phyloP scores from a whole-genome alignment of 1,284 basidiomycete genomes.

The Cryptococcus amylolentus region DNA sequence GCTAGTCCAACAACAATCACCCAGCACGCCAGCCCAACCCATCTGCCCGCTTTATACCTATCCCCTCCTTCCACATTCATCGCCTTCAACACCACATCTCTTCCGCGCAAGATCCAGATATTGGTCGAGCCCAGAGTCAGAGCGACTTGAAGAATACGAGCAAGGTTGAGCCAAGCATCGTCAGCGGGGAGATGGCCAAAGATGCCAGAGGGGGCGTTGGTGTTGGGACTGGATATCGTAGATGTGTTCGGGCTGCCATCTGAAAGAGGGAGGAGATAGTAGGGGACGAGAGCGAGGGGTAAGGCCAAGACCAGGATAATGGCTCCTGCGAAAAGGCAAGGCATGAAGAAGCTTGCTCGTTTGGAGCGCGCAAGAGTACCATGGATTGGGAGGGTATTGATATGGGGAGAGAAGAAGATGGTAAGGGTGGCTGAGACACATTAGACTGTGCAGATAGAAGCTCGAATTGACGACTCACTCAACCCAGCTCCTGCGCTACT shows the following conservation, averaged over 20 bases:
- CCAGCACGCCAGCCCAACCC: conserved; percentile 46
- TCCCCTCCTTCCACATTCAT: conserved; percentile 42
- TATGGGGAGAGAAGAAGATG: conserved; percentile 47
- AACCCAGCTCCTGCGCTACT: conserved; percentile 41
- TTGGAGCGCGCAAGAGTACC: conserved; percentile 36
- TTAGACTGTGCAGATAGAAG: background rate
- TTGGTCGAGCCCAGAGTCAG: conserved; percentile 37
- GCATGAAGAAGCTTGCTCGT: conserved; percentile 39
- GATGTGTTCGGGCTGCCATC: background rate
- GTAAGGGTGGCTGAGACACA: conserved; percentile 37
- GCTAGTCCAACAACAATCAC: conserved; percentile 32
- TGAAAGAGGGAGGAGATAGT: conserved; percentile 43
- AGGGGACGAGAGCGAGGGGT: conserved; percentile 49
- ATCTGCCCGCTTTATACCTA: conserved; percentile 36
- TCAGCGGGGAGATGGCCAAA: conserved; percentile 36
- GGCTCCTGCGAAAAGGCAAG: conserved; percentile 36
- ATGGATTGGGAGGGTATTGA: conserved; percentile 48
- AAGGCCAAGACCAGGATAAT: conserved; percentile 41
- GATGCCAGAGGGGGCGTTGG: conserved; percentile 28
- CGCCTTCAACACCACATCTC: conserved; percentile 40
- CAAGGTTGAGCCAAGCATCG: conserved; percentile 48
- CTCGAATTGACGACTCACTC: conserved; percentile 25
- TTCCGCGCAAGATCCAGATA: conserved; percentile 44
- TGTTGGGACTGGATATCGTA: conserved; percentile 8
- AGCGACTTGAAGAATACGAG: conserved; percentile 39